These are phyloP conservation scores for Suillus occidentalis DNA, from an alignment of 768 basidiomycete genomes.

Conservation along the genomic window DNA sequence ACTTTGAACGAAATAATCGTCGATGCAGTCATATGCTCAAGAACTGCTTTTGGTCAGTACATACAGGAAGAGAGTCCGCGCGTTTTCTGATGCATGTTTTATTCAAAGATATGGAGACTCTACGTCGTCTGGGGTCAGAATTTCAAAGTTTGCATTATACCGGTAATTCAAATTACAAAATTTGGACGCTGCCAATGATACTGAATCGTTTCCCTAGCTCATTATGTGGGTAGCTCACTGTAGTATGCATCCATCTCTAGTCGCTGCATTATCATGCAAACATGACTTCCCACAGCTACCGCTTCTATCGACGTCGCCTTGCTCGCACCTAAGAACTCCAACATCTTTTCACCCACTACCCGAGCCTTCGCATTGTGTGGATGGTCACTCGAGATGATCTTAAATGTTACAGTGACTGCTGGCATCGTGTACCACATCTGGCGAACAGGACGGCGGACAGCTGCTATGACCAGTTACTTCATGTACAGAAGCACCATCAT, in stretches of 20 bases:
- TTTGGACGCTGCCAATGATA: background rate
- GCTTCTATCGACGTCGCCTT: background rate
- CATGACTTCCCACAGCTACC: background rate
- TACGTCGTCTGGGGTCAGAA: background rate
- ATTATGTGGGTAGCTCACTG: background rate
- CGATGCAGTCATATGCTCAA: background rate
- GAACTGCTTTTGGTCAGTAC: background rate
- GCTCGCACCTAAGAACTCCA: background rate
- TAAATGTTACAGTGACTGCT: background rate
- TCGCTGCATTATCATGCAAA: background rate
- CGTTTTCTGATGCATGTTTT: background rate
- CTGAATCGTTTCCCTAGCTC: background rate
- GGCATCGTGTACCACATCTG: background rate
- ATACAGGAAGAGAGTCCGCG: background rate
- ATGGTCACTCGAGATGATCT: background rate
- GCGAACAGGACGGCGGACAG: background rate
- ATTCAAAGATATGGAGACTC: background rate
- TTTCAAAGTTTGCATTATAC: background rate
- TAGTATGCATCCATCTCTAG: background rate
- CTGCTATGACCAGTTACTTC: background rate
- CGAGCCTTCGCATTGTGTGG: background rate
- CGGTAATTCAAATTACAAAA: background rate
- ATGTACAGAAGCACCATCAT: background rate
- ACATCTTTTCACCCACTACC: background rate
- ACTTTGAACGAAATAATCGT: background rate